Evolutionary conservation across 2,329 filamentous ascomycete species (phyloP), one percentile per base, ranked within the genome.

Genomic region (Aspergillus tanneri): DNA sequence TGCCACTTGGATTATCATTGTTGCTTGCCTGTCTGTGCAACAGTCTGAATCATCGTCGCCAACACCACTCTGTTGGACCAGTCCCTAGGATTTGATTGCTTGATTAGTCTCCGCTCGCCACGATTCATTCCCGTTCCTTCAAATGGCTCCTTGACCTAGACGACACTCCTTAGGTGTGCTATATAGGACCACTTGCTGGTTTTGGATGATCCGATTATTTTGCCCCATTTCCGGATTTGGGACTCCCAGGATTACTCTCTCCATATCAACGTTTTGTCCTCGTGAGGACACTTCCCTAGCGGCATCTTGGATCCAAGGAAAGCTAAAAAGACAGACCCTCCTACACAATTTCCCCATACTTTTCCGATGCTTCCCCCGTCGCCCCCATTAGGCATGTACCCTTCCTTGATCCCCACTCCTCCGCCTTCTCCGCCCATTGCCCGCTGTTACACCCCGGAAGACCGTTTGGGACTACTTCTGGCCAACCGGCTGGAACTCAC

Each of bases 401-500:
- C 71, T 43, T 64, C 63, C 56, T 71, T 74, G 66, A 64, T 76
- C 25, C 71, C 72, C 30, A 76, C 73, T 42, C 73, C 74, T 46
- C 73, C 72, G 28, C 63, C 71, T 24, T 74, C 74, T 28, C 69
- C 73, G 21, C 69, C 73, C 30, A 52, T 66, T 45, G 57, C 67
- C 43, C 72, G 79, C 46, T 84, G 82, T 53, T 75, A 81, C 61
- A 72, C 82, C 47, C 90, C 91, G 34, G 88, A 96, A 79, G 88
- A 91, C 67, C 85, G 90, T 65, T 74, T 97, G 77, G 91, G 92
- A 70, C 83, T 85, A 60, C 79, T 92, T 59, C 81, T 97, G 57
- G 88, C 88, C 61, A 86, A 87, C 67, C 85, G 88, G 67, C 80
- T 96, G 60, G 86, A 92, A 74, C 77, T 97, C 63, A 89, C 85